phyloP scores from a whole-genome alignment of 805 yeast species.

The Pichia nanzhaoensis region DNA sequence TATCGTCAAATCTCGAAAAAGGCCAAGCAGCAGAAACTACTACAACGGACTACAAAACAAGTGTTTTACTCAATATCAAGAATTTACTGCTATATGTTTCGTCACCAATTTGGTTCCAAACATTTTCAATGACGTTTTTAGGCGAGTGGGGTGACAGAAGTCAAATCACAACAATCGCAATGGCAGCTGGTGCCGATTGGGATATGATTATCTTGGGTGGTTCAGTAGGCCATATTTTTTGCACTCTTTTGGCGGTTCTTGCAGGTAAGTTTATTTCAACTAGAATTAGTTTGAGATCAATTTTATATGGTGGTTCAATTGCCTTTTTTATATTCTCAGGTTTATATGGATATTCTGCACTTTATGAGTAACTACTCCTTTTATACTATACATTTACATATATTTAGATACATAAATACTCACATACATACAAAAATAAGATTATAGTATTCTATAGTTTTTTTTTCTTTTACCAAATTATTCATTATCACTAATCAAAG shows the following conservation, averaged over 20 bases:
- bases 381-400: background rate
- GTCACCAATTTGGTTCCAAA: slow-evolving; percentile 90
- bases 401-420: too few species aligned
- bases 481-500: background rate
- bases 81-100: slow-evolving; percentile 57
- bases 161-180: slow-evolving; percentile 95
- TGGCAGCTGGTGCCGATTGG: slow-evolving; percentile 95
- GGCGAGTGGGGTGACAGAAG: slow-evolving; percentile 99
- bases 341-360: slow-evolving; percentile 70
- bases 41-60: background rate
- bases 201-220: slow-evolving; percentile 88
- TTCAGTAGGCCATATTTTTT: slow-evolving; percentile 77
- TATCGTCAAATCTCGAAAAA: slow-evolving; percentile 52
- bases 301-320: slow-evolving; percentile 83
- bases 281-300: slow-evolving; percentile 83
- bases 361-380: slow-evolving; percentile 21
- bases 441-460: too few species aligned
- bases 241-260: slow-evolving; percentile 84
- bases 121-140: slow-evolving; percentile 88
- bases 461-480: background rate
- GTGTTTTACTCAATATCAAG: slow-evolving; percentile 28
- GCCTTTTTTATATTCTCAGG: slow-evolving; percentile 82
- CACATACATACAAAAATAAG: too few species aligned
- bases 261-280: slow-evolving; percentile 92
- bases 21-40: slow-evolving; percentile 31